phyloP scores from a whole-genome alignment of 1,139 yeast genomes.

The Yamadazyma trypodendri region DNA sequence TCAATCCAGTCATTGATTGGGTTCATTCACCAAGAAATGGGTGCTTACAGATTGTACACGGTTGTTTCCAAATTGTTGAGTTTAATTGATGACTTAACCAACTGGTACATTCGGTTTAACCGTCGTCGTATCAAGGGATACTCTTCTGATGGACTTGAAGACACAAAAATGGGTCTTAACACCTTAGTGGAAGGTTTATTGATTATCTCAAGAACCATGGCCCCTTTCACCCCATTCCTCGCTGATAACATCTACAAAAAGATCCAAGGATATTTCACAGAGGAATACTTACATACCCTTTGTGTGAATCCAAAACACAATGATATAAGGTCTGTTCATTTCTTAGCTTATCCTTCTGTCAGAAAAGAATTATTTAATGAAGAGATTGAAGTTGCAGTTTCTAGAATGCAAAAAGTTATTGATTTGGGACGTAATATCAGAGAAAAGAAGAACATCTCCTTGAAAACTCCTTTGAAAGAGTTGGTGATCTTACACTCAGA shows the following conservation, averaged over 20 bases:
- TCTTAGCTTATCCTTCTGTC: slow-evolving; percentile 85
- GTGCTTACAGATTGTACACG: slow-evolving; percentile 83
- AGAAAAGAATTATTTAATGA: slow-evolving; percentile 80
- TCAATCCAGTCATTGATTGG: slow-evolving; percentile 87
- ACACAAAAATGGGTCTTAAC: slow-evolving; percentile 82
- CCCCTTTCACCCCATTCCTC: slow-evolving; percentile 97
- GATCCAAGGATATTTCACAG: slow-evolving; percentile 60
- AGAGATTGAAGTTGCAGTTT: slow-evolving; percentile 76
- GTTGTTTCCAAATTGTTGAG: slow-evolving; percentile 90
- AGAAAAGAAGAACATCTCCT: slow-evolving; percentile 89
- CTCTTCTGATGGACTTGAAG: slow-evolving; percentile 71
- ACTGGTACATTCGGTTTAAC: slow-evolving; percentile 98
- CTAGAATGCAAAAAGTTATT: slow-evolving; percentile 95
- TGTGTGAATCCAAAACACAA: slow-evolving; percentile 39
- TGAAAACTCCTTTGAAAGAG: slow-evolving; percentile 91
- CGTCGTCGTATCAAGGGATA: slow-evolving; percentile 95
- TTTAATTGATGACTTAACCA: slow-evolving; percentile 91
- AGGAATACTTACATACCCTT: slow-evolving; percentile 47
- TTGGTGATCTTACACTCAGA: slow-evolving; percentile 86
- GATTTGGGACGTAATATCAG: slow-evolving; percentile 95
- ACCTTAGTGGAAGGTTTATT: slow-evolving; percentile 87
- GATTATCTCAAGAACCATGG: slow-evolving; percentile 92
- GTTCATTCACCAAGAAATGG: slow-evolving; percentile 88
- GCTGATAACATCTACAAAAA: slow-evolving; percentile 86
- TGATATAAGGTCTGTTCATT: slow-evolving; percentile 87